Conservation (phyloP, 345 rosid genomes). For the Mangifera indica region DNA sequence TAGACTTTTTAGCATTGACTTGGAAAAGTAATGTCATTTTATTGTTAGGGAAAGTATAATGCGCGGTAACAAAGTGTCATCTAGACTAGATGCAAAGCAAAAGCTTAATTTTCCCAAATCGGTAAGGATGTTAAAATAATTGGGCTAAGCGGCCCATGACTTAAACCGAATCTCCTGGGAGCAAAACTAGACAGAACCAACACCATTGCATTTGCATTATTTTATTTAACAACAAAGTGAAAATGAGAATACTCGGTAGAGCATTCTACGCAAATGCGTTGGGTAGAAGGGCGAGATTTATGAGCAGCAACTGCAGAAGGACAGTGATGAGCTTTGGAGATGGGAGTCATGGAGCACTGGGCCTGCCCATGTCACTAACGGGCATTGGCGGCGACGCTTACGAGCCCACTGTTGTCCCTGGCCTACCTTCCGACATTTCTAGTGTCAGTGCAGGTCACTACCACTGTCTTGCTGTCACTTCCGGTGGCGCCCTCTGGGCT, state of each 20-base stretch:
- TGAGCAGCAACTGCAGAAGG: conserved; percentile 30
- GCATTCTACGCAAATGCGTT: not conserved
- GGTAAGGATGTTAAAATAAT: too few relatives aligned
- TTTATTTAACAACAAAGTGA: not conserved
- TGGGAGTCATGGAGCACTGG: conserved; percentile 78
- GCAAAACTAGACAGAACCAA: too few relatives aligned
- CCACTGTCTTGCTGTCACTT: conserved; percentile 89
- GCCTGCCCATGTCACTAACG: conserved; percentile 45
- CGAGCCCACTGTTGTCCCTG: conserved; percentile 56
- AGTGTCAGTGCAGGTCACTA: conserved; percentile 70
- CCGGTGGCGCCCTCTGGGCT: conserved; percentile 68
- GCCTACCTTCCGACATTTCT: conserved; percentile 57
- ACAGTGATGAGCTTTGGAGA: conserved; percentile 88
- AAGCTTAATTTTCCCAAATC: too few relatives aligned
- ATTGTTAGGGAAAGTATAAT: too few relatives aligned
- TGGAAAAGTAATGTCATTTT: too few relatives aligned
- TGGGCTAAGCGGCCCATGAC: too few relatives aligned
- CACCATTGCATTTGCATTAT: too few relatives aligned
- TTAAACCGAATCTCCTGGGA: too few relatives aligned
- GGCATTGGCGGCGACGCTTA: conserved; percentile 68
- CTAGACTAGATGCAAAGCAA: too few relatives aligned
- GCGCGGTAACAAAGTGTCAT: too few relatives aligned
- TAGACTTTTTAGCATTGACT: too few relatives aligned
- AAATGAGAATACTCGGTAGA: not conserved
- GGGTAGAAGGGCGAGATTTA: conserved; percentile 9